Evolutionary conservation across 2,329 filamentous ascomycete genomes (phyloP).

Genomic region (Biscogniauxia marginata): DNA sequence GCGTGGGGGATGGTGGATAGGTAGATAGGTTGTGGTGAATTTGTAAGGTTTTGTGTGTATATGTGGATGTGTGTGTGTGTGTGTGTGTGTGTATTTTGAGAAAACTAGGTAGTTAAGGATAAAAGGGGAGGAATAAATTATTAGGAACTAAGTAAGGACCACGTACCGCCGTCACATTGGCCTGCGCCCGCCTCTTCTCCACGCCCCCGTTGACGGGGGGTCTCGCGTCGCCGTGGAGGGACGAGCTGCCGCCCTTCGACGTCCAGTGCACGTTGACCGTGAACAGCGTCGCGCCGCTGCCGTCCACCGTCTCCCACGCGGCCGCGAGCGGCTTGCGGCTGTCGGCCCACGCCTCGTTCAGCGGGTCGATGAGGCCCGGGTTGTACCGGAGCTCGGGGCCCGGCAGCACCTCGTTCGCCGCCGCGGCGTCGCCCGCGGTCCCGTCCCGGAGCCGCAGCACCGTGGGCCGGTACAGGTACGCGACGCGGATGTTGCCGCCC

Average conservation of each 20-base stretch:
- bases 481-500: constrained; percentile 70
- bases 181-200: constrained; percentile 54
- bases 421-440: constrained; percentile 46
- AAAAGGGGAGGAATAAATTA: background rate
- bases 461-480: constrained; percentile 66
- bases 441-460: constrained; percentile 57
- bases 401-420: constrained; percentile 57
- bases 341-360: constrained; percentile 56
- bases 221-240: constrained; percentile 63
- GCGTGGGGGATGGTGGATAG: background rate
- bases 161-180: constrained; percentile 56
- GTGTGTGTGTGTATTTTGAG: no score
- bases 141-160: background rate
- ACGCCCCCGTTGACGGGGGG: constrained; percentile 67
- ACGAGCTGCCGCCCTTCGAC: constrained; percentile 64
- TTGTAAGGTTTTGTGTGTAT: no score
- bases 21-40: background rate
- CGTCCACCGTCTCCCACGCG: constrained; percentile 59
- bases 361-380: constrained; percentile 65
- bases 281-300: constrained; percentile 57
- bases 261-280: constrained; percentile 70
- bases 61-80: no score
- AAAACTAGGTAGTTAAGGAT: background rate
- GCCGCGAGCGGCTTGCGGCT: constrained; percentile 68
- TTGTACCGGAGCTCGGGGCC: constrained; percentile 64